Evolutionary conservation across 495 filamentous ascomycete species (phyloP).

Genomic region (Penicillium macrosclerotiorum): DNA sequence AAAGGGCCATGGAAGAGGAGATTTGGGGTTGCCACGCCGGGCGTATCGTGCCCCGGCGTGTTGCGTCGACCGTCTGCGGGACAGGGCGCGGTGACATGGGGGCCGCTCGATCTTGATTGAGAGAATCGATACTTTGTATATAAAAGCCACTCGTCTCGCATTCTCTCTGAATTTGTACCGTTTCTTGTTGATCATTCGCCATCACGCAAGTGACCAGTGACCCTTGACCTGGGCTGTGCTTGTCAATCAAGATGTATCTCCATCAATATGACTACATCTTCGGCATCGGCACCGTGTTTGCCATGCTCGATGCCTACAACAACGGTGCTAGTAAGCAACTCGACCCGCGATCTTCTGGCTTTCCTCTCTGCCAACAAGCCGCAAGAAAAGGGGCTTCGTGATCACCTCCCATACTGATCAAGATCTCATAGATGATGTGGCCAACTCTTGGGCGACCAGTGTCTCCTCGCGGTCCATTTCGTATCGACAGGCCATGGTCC

Average conservation of each 20-base stretch:
- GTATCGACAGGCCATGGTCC: conserved; percentile 65
- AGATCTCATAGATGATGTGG: conserved; percentile 60
- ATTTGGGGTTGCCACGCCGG: not conserved
- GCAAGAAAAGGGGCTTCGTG: too few relatives aligned
- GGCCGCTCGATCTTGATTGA: not conserved
- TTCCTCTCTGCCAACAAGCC: too few relatives aligned
- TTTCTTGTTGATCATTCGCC: not conserved
- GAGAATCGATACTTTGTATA: conserved; percentile 5
- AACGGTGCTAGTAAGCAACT: conserved; percentile 63
- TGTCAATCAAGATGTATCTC: conserved; percentile 46
- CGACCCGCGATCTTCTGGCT: too few relatives aligned
- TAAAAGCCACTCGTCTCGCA: conserved; percentile 6
- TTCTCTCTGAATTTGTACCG: conserved; percentile 2
- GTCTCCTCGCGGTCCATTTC: conserved; percentile 67
- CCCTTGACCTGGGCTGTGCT: conserved; percentile 1
- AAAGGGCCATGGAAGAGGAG: not conserved
- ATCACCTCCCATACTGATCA: not conserved
- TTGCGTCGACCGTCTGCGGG: not conserved
- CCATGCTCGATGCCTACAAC: conserved; percentile 70
- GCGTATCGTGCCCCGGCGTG: not conserved
- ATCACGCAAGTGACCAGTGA: not conserved
- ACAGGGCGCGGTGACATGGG: not conserved
- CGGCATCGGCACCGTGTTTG: conserved; percentile 73
- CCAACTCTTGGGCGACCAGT: conserved; percentile 71
- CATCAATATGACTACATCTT: conserved; percentile 68